Evolutionary conservation across 1,139 yeast genomes (phyloP).

Genomic region (Lodderomyces metapsilosis): DNA sequence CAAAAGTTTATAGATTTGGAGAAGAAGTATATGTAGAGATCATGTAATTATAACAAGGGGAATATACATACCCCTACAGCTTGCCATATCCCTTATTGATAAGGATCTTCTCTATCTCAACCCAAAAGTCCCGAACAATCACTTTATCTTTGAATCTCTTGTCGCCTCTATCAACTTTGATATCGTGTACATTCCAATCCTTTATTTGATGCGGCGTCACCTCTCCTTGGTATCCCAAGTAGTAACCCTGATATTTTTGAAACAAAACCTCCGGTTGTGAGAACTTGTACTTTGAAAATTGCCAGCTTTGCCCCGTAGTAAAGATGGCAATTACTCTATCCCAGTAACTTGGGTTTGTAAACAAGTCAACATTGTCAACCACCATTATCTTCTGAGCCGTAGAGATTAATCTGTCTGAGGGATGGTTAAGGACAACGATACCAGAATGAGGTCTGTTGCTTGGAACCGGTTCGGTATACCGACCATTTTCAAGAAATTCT

Average conservation of each 20-base stretch:
- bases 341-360: conserved; percentile 96
- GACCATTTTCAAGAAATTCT: conserved; percentile 76
- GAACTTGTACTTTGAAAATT: conserved; percentile 84
- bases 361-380: conserved; percentile 84
- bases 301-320: conserved; percentile 98
- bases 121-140: conserved; percentile 84
- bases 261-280: conserved; percentile 76
- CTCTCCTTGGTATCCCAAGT: conserved; percentile 75
- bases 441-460: conserved; percentile 38
- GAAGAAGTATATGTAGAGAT: conserved; percentile 30
- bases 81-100: conserved; percentile 43
- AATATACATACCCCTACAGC: neutral
- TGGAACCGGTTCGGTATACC: conserved; percentile 58
- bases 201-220: conserved; percentile 70
- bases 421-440: conserved; percentile 54
- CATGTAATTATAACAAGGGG: neutral
- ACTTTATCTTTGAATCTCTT: conserved; percentile 88
- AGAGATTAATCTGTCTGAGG: conserved; percentile 53
- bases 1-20: conserved; percentile 52
- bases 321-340: conserved; percentile 91
- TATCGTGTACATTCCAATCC: conserved; percentile 85
- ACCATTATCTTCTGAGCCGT: conserved; percentile 66
- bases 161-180: conserved; percentile 71
- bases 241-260: conserved; percentile 82
- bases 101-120: conserved; percentile 62